phyloP scores from a whole-genome alignment of 805 yeast genomes.

The Schizosaccharomyces japonicus region DNA sequence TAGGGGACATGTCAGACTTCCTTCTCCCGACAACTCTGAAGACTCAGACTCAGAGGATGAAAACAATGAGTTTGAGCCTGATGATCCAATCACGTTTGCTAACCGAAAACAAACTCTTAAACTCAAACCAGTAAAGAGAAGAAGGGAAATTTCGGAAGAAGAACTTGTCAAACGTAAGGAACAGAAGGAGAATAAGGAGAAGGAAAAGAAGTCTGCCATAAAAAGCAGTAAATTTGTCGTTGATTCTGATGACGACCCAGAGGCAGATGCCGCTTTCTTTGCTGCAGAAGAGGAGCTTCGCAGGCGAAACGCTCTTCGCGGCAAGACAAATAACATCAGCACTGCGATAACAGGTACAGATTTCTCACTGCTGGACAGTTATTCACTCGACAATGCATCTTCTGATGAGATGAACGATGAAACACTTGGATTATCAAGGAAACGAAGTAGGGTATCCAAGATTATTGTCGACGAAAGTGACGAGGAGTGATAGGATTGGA shows the following conservation, averaged over 20 bases:
- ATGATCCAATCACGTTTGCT: neutral
- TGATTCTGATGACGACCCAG: conserved; percentile 5
- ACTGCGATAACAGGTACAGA: too few species aligned
- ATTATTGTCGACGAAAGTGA: too few species aligned
- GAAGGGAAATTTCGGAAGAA: neutral
- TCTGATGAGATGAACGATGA: too few species aligned
- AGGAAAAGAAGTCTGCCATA: neutral
- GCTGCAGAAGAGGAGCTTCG: conserved; percentile 3
- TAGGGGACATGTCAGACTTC: neutral
- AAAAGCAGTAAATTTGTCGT: neutral
- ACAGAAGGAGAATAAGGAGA: neutral
- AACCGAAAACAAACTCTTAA: neutral
- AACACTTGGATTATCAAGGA: too few species aligned
- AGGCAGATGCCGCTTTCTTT: neutral
- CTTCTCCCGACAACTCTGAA: neutral
- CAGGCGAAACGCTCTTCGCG: neutral
- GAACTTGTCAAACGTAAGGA: neutral
- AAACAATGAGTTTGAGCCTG: neutral
- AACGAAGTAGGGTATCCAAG: too few species aligned
- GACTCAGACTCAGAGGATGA: neutral
- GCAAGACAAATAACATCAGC: too few species aligned
- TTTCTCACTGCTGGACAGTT: too few species aligned
- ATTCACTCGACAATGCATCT: too few species aligned
- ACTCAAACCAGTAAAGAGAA: neutral
- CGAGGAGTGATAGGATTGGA: too few species aligned